Evolutionary conservation across 2,329 filamentous ascomycete genomes (phyloP), one percentile per base, ranked within the genome.

Genomic region (Colletotrichum falcatum): DNA sequence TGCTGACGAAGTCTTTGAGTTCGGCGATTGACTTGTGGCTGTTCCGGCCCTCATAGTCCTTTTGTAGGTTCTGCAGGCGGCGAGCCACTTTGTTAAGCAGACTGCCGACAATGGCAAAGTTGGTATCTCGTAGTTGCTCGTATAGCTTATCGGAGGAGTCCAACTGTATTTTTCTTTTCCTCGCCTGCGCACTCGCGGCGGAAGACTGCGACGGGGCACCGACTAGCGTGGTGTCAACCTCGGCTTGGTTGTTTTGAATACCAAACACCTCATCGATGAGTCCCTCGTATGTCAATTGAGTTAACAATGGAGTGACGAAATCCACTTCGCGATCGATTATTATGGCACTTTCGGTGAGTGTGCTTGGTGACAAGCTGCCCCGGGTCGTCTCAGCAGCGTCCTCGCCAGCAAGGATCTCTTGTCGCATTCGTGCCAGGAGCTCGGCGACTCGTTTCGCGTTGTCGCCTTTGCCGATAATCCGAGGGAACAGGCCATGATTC

Each of bases 241-340:
- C 96, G 46, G 94, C 91, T 78, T 97, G 94, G 77, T 97, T 98
- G 77, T 98, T 92, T 74, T 93, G 90, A 72, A 99, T 97, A 39
- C 92, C 91, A 78, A 97, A 97, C 20, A 96, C 88, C 79, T 99
- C 96, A 77, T 99, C 97, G 64, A 99, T 92, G 33, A 99, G 85
- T 4, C 96, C 96, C 82, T 99, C 95, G 77, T 99, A 99, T 1
- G 96, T 99, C 72, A 99, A 84, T 79, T 99, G 96, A 0, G 95
- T 98, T 64, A 99, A 90, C 20, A 99, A 86, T 0, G 93, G 92
- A 1, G 96, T 98, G 20, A 95, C 94, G 76, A 96, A 94, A 79
- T 99, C 96, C 65, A 97, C 92, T 78, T 98, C 95, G 60, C 96
- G 92, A 80, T 99, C 96, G 65, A 99, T 94, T 71, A 99, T 92